Base-by-base conservation (phyloP, 1,284 basidiomycete species). In the Leccinum fallax region DNA sequence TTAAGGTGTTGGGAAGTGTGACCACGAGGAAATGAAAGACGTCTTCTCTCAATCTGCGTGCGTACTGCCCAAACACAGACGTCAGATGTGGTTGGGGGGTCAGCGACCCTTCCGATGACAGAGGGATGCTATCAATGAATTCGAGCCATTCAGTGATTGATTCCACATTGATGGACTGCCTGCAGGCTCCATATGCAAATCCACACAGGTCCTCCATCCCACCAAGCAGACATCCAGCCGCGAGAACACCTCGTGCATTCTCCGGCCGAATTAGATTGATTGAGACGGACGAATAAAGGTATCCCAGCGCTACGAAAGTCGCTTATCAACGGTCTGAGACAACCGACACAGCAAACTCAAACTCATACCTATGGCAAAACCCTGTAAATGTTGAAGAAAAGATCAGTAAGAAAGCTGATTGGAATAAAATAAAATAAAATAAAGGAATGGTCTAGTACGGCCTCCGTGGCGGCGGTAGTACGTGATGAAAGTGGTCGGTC, bases 161-260 rank as follows among this genome's bases (percentile, higher is more conserved):
- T 62, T 89, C 86, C 65, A 88, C 80, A 49, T 81, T 83, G 76
- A 95, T 87, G 54, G 90, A 90, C 64, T 85, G 85, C 67, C 85
- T 83, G 79, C 89, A 92, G 58, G 86, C 79, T 58, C 87, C 84
- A 75, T 94, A 94, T n/a, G 93, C 86, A 70, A 88, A 88, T 66
- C 82, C 81, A 73, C 86, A 89, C 32, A 95, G 80, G 53, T 94
- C 92, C 52, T 92, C 86, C 89, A 95, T 91, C 51, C 90, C 92
- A 59, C 91, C 91, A 53, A 95, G 84, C 43, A 94, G 80, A 75
- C 88, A 91, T 6, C 88, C 89, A 51, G 92, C 89, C 40, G 93
- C 90, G 57, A 95, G 85, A 48, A 93, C 89, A 16, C 86, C 87
- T 68, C 92, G 86, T 61, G 92, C 89, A 77, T 95, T 95, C 68